phyloP scores from a whole-genome alignment of 176 grass and related monocot genomes.

The Ampelocalamus luodianensis region DNA sequence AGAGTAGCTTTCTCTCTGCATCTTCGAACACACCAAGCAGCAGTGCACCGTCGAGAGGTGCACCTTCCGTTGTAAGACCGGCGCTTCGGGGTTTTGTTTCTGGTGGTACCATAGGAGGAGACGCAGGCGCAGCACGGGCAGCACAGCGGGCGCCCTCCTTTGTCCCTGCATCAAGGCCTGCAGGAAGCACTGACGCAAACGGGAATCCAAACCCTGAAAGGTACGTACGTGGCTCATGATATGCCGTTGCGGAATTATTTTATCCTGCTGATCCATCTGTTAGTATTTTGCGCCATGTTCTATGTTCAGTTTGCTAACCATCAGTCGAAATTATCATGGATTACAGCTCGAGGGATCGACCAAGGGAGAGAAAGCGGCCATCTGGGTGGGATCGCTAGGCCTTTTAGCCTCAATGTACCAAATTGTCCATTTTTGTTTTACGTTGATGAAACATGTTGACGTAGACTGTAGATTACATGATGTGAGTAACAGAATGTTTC shows the following conservation, averaged over 20 bases:
- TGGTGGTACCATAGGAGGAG: conserved; percentile 85
- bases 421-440: conserved; percentile 17
- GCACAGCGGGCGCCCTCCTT: conserved; percentile 34
- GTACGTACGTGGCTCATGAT: conserved; percentile 40
- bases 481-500: conserved; percentile 44
- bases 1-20: conserved; percentile 87
- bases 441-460: conserved; percentile 30
- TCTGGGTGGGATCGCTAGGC: conserved; percentile 88
- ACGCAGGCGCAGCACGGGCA: conserved; percentile 31
- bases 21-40: conserved; percentile 53
- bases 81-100: conserved; percentile 87
- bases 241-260: not conserved
- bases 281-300: conserved; percentile 9
- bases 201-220: conserved; percentile 66
- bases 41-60: conserved; percentile 30
- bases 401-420: conserved; percentile 18
- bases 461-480: conserved; percentile 55
- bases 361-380: conserved; percentile 80
- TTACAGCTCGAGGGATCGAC: conserved; percentile 72
- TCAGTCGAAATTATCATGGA: conserved; percentile 35
- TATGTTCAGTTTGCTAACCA: conserved; percentile 22
- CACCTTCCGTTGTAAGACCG: conserved; percentile 53
- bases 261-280: not conserved
- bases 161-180: conserved; percentile 47
- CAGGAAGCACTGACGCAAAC: conserved; percentile 53